phyloP scores from a whole-genome alignment of 1,284 basidiomycete species.

The Pseudozyma thailandica region DNA sequence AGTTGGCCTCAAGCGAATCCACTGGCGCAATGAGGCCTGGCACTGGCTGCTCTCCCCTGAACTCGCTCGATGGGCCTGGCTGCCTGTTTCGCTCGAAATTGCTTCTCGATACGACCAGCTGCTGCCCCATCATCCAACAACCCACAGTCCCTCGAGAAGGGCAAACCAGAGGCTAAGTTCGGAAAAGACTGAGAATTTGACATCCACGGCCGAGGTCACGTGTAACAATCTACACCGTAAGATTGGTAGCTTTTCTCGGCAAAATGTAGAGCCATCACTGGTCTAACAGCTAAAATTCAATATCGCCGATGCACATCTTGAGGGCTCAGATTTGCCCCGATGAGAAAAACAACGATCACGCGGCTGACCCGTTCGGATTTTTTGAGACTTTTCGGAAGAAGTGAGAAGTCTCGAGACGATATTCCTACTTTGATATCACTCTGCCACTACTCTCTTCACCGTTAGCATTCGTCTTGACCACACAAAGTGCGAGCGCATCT shows the following conservation, averaged over 20 bases:
- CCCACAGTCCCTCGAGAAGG: too few relatives aligned
- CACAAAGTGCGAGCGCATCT: not conserved
- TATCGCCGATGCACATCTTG: not conserved
- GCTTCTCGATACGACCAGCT: too few relatives aligned
- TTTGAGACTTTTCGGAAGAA: constrained; percentile 28
- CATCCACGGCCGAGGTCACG: constrained; percentile 37
- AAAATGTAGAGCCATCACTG: not conserved
- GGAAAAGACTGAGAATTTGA: too few relatives aligned
- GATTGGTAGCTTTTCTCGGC: not conserved
- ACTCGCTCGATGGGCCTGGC: too few relatives aligned
- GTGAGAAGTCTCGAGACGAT: too few relatives aligned
- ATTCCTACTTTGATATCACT: too few relatives aligned
- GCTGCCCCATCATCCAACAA: too few relatives aligned
- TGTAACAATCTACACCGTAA: not conserved
- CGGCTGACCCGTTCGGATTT: constrained; percentile 6
- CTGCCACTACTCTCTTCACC: not conserved
- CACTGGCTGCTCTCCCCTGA: too few relatives aligned
- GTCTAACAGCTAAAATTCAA: not conserved
- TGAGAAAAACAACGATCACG: constrained; percentile 4
- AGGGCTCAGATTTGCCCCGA: constrained; percentile 1
- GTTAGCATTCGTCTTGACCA: not conserved
- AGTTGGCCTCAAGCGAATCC: not conserved
- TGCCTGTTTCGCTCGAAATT: too few relatives aligned
- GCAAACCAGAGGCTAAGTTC: too few relatives aligned
- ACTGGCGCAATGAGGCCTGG: too few relatives aligned